phyloP scores from a whole-genome alignment of 768 basidiomycete species.

The Ephemerocybe angulata region DNA sequence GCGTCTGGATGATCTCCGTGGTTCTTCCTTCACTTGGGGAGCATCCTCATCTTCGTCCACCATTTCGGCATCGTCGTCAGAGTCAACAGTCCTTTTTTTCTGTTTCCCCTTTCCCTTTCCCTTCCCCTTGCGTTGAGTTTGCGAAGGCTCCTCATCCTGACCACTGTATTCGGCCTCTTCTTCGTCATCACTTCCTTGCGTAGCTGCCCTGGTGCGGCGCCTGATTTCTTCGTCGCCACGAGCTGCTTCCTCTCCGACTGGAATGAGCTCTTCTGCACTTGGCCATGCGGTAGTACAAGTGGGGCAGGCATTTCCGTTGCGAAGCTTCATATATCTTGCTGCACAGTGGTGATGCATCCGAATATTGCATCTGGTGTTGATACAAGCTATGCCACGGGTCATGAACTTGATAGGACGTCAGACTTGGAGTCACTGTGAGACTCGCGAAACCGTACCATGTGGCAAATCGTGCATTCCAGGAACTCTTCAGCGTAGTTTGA shows the following conservation, averaged over 20 bases:
- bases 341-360: conserved; percentile 68
- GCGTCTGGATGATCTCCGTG: conserved; percentile 25
- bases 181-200: conserved; percentile 38
- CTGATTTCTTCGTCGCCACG: conserved; percentile 50
- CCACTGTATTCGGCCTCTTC: conserved; percentile 34
- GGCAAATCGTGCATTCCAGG: conserved; percentile 70
- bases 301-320: conserved; percentile 42
- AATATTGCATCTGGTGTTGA: conserved; percentile 55
- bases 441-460: conserved; percentile 45
- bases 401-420: conserved; percentile 43
- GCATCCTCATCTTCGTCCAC: conserved; percentile 33
- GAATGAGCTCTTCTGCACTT: conserved; percentile 41
- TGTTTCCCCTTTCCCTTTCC: conserved; percentile 31
- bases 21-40: conserved; percentile 23
- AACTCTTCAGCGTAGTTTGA: conserved; percentile 68
- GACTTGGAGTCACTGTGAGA: not conserved
- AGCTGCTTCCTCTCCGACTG: conserved; percentile 68
- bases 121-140: conserved; percentile 7
- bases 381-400: conserved; percentile 66
- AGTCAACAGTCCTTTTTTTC: conserved; percentile 20
- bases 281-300: conserved; percentile 62
- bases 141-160: conserved; percentile 32
- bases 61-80: conserved; percentile 36
- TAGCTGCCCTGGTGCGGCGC: conserved; percentile 4
- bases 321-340: conserved; percentile 37